A percentile compares a stretch with the other conserved stretches of the same genome.
These are phyloP conservation scores for Phycomyces nitens DNA, from an alignment of 192 early-diverging fungal genomes.

Conservation along the genomic window DNA sequence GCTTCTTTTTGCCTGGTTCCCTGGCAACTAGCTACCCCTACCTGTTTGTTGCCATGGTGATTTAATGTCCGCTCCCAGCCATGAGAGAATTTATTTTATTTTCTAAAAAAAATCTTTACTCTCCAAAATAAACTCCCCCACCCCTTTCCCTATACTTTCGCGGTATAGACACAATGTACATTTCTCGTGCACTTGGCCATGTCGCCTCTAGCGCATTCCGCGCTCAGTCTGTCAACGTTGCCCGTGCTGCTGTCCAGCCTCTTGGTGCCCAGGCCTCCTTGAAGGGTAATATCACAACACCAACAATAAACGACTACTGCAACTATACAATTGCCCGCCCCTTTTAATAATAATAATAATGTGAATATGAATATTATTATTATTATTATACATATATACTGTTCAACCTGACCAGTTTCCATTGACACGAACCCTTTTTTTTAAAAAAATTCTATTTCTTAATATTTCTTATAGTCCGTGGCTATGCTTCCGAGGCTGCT, in stretches of 20 bases:
- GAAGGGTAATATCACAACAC: constrained; percentile 5
- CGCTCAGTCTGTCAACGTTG: constrained; percentile 27
- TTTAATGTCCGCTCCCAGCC: neutral
- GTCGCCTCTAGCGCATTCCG: constrained; percentile 29
- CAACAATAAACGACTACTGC: neutral
- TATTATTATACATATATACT: too few species aligned
- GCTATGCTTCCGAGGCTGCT: constrained; percentile 16
- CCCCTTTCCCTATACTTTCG: constrained; percentile 6
- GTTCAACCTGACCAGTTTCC: too few species aligned
- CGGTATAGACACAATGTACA: constrained; percentile 25
- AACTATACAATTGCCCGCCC: neutral
- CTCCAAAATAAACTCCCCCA: constrained; percentile 1
- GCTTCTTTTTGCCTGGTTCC: neutral
- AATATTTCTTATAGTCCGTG: constrained; percentile 9
- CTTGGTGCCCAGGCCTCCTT: constrained; percentile 17
- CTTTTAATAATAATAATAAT: neutral
- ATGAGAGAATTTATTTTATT: constrained; percentile 1
- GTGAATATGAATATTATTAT: neutral
- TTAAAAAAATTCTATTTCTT: neutral
- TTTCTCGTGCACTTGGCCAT: constrained; percentile 37
- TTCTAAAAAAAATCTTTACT: neutral
- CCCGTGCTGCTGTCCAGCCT: constrained; percentile 20
- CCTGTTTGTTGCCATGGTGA: neutral
- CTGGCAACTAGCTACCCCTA: neutral
- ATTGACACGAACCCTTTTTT: too few species aligned